Evolutionary conservation across 331 rosid genomes (phyloP), one percentile per base, ranked within the genome.

Genomic region (Rhamnella rubrinervis): DNA sequence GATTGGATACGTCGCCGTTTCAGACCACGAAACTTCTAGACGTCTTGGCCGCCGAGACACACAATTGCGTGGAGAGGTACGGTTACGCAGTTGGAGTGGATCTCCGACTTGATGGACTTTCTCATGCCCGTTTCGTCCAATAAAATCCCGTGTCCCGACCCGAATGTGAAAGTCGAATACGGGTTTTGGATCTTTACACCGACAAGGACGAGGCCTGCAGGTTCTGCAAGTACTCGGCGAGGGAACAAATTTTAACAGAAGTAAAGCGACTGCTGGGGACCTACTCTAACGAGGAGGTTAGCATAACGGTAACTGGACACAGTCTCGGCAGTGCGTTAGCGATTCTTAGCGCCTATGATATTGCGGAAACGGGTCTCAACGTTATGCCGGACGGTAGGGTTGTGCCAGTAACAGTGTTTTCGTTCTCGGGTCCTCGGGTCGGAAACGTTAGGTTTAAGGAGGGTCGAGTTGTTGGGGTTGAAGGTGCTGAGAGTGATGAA

Each of bases 1-100:
- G 97, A 88, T 86, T 1, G 97, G 97, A 0, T 92, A 87, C 82
- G 82, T 89, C 20, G 90, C 97, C 39, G 96, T 92, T 20, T 89
- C 97, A 0, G 72, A 81, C 75, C 82, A 89, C 63, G 75, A 63
- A 2, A 66, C 77, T 1, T 55, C 85, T 1, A 26, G 39, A 6
- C 68, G 63, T 0, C 62, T 92, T 0, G 97, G 96, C 25, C 82
- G 95, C 10, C 65, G 97, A 1, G 97, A 92, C 71, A 81, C 49
- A 64, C 77, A 2, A 44, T 92, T 4, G 93, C 95, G 1, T 92
- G 93, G 95, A 65, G 96, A 10, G 97, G 97, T 19, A 92, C 96
- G 0, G 96, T 92, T 37, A 92, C 96, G 0, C 49, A 80, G 20
- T 71, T 89, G 4, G 97, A 92, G 71, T 92, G 93, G 96, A 76